Conservation (phyloP, 2,329 filamentous ascomycete genomes). For the Lizonia empirigonia region DNA sequence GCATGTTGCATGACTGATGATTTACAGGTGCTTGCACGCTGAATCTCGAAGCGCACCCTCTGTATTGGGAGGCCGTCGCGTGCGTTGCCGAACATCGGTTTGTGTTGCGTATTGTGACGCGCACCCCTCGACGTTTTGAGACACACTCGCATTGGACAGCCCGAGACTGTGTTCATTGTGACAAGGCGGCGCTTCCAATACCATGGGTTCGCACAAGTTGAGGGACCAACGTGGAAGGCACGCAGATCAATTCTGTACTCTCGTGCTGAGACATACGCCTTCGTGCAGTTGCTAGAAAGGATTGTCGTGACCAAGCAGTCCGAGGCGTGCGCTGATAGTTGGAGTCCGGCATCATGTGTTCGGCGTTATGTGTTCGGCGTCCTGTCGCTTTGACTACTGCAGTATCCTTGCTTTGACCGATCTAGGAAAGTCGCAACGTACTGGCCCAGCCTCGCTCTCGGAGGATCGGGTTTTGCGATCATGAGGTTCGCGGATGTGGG, state of each 20-base stretch:
- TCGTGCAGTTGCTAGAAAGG: neutral
- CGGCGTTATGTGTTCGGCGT: neutral
- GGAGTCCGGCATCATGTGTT: neutral
- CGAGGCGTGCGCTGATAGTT: neutral
- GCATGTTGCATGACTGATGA: neutral
- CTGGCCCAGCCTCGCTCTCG: neutral
- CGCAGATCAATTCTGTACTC: constrained; percentile 17
- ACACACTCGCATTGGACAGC: constrained; percentile 22
- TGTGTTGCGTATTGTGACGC: constrained; percentile 25
- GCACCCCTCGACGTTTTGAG: constrained; percentile 23
- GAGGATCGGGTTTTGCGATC: neutral
- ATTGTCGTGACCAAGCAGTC: neutral
- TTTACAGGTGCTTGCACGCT: constrained; percentile 1
- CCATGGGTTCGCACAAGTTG: constrained; percentile 22
- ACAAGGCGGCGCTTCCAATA: constrained; percentile 19
- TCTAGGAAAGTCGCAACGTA: neutral
- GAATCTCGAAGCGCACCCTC: neutral
- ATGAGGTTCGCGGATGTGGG: neutral
- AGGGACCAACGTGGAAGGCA: constrained; percentile 20
- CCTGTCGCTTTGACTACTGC: neutral
- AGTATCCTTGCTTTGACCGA: neutral
- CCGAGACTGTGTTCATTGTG: constrained; percentile 14
- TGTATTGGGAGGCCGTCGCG: constrained; percentile 13
- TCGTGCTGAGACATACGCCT: constrained; percentile 8
- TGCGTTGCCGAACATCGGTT: constrained; percentile 23